These are phyloP conservation scores for Sistotremastrum niveocremeum DNA, from an alignment of 768 basidiomycete genomes.

Conservation along the genomic window DNA sequence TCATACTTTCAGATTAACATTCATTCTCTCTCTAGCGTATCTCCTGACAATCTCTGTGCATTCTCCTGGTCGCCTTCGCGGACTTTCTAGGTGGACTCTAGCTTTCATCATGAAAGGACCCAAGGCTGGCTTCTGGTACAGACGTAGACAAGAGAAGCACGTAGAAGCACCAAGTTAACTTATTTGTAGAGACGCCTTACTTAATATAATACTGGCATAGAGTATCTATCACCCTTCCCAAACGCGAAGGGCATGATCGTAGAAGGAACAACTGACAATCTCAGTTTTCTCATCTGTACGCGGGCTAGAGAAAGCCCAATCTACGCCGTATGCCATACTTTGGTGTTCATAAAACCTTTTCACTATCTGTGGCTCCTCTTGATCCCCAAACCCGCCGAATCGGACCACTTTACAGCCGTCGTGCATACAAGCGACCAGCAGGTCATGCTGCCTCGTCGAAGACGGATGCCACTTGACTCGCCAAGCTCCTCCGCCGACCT, in stretches of 20 bases:
- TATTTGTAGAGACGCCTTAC: background rate
- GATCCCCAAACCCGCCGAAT: constrained; percentile 21
- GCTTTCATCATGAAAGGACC: constrained; percentile 53
- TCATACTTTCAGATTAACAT: constrained; percentile 30
- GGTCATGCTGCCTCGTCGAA: constrained; percentile 44
- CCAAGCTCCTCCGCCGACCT: constrained; percentile 91
- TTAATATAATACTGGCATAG: background rate
- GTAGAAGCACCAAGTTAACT: background rate
- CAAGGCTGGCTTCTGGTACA: constrained; percentile 38
- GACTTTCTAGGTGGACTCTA: constrained; percentile 60
- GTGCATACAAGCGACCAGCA: constrained; percentile 96
- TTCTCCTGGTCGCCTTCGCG: constrained; percentile 51
- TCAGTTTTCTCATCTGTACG: constrained; percentile 24
- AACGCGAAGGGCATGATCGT: constrained; percentile 72
- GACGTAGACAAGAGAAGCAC: constrained; percentile 8
- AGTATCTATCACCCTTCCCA: constrained; percentile 49
- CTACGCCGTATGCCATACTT: constrained; percentile 83
- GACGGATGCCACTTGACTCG: constrained; percentile 92
- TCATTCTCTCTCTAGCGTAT: constrained; percentile 49
- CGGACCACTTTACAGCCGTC: constrained; percentile 83
- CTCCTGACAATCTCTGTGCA: constrained; percentile 53
- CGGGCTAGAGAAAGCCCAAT: constrained; percentile 55
- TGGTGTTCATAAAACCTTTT: constrained; percentile 61
- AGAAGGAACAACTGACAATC: constrained; percentile 89
- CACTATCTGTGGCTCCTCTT: constrained; percentile 20